Evolutionary conservation across 352 stramenopile species (phyloP).

Genomic region (Pythium vanterpoolii): DNA sequence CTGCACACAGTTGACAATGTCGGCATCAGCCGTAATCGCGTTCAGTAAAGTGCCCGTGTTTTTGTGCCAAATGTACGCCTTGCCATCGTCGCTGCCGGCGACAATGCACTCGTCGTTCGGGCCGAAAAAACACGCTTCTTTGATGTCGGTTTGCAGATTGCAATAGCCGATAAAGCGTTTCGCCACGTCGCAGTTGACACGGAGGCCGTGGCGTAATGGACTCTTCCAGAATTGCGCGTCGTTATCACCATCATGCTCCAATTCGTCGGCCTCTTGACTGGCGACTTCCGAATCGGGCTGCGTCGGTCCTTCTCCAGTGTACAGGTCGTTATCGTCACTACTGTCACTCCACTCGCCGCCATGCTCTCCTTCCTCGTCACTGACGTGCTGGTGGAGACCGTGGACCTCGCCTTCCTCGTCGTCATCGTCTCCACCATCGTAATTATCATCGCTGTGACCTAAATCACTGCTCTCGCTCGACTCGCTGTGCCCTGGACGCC

Average conservation of each 20-base stretch:
- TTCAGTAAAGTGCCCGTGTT: conserved; percentile 74
- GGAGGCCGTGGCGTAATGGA: conserved; percentile 27
- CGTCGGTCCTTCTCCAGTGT: conserved; percentile 12
- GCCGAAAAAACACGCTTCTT: conserved; percentile 87
- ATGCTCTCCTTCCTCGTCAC: conserved; percentile 3
- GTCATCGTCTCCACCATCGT: conserved; percentile 25
- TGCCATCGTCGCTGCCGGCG: conserved; percentile 83
- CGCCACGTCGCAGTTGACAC: conserved; percentile 62
- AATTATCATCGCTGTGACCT: conserved; percentile 29
- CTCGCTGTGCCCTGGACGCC: neutral
- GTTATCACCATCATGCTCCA: neutral
- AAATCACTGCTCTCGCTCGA: no score
- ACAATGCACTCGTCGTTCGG: conserved; percentile 85
- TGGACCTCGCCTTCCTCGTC: conserved; percentile 20
- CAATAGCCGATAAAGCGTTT: conserved; percentile 83
- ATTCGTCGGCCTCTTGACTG: conserved; percentile 7
- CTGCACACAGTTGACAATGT: conserved; percentile 90
- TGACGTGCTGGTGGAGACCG: no score
- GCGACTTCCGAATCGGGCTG: conserved; percentile 18
- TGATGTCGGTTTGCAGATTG: conserved; percentile 90
- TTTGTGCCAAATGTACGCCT: conserved; percentile 86
- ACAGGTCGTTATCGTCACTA: conserved; percentile 5
- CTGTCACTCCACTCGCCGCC: conserved; percentile 11
- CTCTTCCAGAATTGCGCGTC: conserved; percentile 49
- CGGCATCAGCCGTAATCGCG: conserved; percentile 74